Percentiles rank a stretch among this genome's conserved stretches.
phyloP scores from a whole-genome alignment of 129 eudicot genomes.

The Scalesia atractyloides region DNA sequence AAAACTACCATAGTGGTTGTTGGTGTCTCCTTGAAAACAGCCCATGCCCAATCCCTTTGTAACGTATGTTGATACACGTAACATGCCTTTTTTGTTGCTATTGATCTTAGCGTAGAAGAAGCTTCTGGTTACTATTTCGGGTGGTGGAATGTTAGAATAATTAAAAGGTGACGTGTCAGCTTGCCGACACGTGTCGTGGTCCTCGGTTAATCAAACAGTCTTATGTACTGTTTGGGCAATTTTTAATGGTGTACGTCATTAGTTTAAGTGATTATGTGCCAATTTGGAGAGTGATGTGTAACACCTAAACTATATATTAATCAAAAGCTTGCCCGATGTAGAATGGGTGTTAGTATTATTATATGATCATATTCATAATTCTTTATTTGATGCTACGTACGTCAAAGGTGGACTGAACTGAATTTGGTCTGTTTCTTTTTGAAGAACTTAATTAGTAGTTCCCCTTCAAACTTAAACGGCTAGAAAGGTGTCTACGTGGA shows the following conservation, averaged over 20 bases:
- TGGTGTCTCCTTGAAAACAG: conserved; percentile 52
- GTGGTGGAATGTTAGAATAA: conserved; percentile 44
- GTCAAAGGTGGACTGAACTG: conserved; percentile 42
- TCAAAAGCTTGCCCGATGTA: conserved; percentile 36
- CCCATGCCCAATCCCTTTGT: conserved; percentile 38
- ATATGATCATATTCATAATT: not conserved
- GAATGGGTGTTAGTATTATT: conserved; percentile 34
- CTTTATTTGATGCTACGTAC: conserved; percentile 24
- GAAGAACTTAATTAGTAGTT: conserved; percentile 29
- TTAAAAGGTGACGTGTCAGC: conserved; percentile 45
- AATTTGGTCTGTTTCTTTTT: conserved; percentile 42
- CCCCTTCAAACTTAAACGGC: conserved; percentile 30
- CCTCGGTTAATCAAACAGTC: conserved; percentile 25
- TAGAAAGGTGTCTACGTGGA: conserved; percentile 36
- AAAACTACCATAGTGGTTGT: conserved; percentile 51
- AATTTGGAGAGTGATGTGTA: conserved; percentile 41
- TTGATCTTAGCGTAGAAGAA: conserved; percentile 36
- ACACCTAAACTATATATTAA: conserved; percentile 35
- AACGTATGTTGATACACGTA: conserved; percentile 47
- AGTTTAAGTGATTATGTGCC: conserved; percentile 35
- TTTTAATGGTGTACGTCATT: conserved; percentile 39
- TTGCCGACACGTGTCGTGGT: conserved; percentile 54
- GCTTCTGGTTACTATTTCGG: conserved; percentile 48
- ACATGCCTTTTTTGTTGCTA: conserved; percentile 20
- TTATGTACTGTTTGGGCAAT: conserved; percentile 32